phyloP scores from a whole-genome alignment of 1,139 yeast genomes.

The Debaryomyces sp. region DNA sequence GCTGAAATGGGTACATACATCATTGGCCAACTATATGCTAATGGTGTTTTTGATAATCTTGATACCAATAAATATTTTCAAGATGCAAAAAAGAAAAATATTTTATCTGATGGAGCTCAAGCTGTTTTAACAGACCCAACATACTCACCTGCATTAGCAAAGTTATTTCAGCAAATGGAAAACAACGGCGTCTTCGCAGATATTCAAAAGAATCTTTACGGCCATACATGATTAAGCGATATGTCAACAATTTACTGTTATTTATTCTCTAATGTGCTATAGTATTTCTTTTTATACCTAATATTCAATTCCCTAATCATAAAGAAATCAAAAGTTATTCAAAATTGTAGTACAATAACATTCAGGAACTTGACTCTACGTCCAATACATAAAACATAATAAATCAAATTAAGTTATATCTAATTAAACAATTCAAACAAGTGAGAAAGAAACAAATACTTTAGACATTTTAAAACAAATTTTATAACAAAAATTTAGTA shows the following conservation, averaged over 20 bases:
- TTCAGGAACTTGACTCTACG: not conserved
- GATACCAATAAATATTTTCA: conserved; percentile 26
- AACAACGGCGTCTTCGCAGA: conserved; percentile 34
- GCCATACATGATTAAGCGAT: conserved; percentile 16
- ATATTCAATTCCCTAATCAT: conserved; percentile 1
- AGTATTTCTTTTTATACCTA: conserved; percentile 1
- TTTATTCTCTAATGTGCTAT: not conserved
- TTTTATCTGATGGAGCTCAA: conserved; percentile 29
- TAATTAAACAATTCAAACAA: not conserved
- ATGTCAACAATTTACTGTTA: conserved; percentile 9
- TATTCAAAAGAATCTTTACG: conserved; percentile 38
- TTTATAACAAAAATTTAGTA: not conserved
- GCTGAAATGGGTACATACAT: conserved; percentile 27
- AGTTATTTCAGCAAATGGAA: conserved; percentile 36
- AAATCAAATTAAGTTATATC: not conserved
- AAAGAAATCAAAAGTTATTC: not conserved
- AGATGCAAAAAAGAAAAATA: conserved; percentile 26
- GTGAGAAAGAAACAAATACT: not conserved
- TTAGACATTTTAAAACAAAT: not conserved
- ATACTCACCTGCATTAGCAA: conserved; percentile 38
- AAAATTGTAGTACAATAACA: not conserved
- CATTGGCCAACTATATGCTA: conserved; percentile 30
- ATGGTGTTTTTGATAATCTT: conserved; percentile 36
- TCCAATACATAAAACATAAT: not conserved
- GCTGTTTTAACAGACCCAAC: conserved; percentile 29